These are phyloP conservation scores for Zizania latifolia DNA, from an alignment of 176 grass and related monocot genomes.

Conservation along the genomic window DNA sequence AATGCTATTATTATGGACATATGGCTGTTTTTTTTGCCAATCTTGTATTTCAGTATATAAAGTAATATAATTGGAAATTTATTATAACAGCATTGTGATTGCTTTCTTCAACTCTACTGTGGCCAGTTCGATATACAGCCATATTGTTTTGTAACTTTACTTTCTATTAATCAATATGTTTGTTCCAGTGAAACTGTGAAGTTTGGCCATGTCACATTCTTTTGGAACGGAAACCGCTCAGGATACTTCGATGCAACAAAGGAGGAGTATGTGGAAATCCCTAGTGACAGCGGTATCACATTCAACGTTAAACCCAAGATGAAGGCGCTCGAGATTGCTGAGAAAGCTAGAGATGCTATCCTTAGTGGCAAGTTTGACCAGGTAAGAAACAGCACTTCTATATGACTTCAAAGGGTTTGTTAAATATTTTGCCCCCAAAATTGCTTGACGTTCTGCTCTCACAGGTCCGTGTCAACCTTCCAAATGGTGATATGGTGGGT, in stretches of 20 bases:
- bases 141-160: neutral
- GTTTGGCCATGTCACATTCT: conserved; percentile 98
- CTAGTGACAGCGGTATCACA: conserved; percentile 93
- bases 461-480: conserved; percentile 90
- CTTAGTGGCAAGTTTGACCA: conserved; percentile 92
- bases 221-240: conserved; percentile 99
- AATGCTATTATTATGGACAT: neutral
- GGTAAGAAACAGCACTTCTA: conserved; percentile 34
- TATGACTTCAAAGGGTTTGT: neutral
- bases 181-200: conserved; percentile 87
- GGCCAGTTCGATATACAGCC: neutral
- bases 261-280: conserved; percentile 94
- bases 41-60: neutral
- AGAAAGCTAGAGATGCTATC: conserved; percentile 81
- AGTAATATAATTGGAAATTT: neutral
- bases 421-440: neutral
- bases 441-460: conserved; percentile 11
- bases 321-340: conserved; percentile 94
- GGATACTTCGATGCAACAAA: conserved; percentile 77
- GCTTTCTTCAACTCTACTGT: neutral
- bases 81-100: neutral
- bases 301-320: conserved; percentile 96
- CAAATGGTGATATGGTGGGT: conserved; percentile 97
- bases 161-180: neutral
- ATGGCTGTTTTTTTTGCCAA: neutral